These are phyloP conservation scores for Tarenaya hassleriana DNA, from an alignment of 345 rosid species.

Conservation along the genomic window DNA sequence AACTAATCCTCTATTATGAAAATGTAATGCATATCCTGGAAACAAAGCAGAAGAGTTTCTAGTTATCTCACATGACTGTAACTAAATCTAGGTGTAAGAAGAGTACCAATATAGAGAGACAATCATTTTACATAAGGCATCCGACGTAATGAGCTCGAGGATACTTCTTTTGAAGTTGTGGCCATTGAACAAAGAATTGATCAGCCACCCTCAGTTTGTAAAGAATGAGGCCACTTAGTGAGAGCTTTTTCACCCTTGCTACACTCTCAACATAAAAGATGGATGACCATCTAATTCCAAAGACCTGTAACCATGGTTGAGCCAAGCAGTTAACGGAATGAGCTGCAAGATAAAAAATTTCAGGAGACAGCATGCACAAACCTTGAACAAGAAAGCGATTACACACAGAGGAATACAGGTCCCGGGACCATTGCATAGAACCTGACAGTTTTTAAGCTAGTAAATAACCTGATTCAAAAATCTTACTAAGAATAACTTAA, in stretches of 20 bases:
- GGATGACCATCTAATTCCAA: constrained; percentile 79
- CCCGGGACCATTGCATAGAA: constrained; percentile 96
- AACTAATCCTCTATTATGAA: constrained; percentile 3
- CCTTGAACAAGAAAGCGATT: constrained; percentile 82
- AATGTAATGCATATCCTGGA: not conserved
- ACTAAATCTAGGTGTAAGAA: constrained; percentile 12
- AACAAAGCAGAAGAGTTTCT: constrained; percentile 10
- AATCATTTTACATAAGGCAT: constrained; percentile 70
- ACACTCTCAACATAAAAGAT: constrained; percentile 84
- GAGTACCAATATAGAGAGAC: constrained; percentile 22
- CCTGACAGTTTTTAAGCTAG: constrained; percentile 29
- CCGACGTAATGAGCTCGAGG: constrained; percentile 73
- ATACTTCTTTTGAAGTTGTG: constrained; percentile 57
- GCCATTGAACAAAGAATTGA: constrained; percentile 90
- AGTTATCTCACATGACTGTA: constrained; percentile 19
- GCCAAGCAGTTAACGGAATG: constrained; percentile 6
- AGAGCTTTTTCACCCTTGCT: constrained; percentile 82
- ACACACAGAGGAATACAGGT: constrained; percentile 82
- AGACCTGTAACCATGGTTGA: constrained; percentile 37
- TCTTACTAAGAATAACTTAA: constrained; percentile 1
- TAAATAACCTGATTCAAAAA: constrained; percentile 2
- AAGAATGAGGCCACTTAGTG: constrained; percentile 78
- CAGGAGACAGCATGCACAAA: constrained; percentile 18
- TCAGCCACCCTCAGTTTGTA: constrained; percentile 72
- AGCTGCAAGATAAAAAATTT: not conserved